Percentiles rank a stretch among this genome's conserved stretches.
Evolutionary conservation across 2,329 filamentous ascomycete species (phyloP).

Genomic region (Ophiostoma ips): DNA sequence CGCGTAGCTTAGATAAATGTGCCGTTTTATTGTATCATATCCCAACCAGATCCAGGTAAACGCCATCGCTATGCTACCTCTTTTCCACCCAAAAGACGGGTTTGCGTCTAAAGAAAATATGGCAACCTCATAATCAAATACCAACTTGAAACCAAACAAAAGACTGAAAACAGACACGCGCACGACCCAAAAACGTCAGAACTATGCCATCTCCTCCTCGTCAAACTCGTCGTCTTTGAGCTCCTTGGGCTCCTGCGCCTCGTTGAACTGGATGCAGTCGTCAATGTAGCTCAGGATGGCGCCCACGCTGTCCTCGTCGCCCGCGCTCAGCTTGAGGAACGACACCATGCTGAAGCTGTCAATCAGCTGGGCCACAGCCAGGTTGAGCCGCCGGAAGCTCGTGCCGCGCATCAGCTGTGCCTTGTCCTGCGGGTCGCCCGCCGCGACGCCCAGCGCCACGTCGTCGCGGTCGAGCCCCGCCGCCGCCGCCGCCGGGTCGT

Average conservation of each 20-base stretch:
- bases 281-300: constrained; percentile 83
- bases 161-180: constrained; percentile 9
- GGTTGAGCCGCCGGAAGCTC: constrained; percentile 71
- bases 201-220: constrained; percentile 17
- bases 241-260: constrained; percentile 83
- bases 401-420: constrained; percentile 64
- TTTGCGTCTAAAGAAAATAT: neutral
- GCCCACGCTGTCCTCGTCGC: constrained; percentile 82
- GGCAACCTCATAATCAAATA: neutral
- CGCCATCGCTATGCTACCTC: constrained; percentile 29
- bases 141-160: neutral
- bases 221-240: constrained; percentile 51
- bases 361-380: constrained; percentile 78
- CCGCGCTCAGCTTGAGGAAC: constrained; percentile 77
- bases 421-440: constrained; percentile 45
- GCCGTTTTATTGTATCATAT: neutral
- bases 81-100: neutral
- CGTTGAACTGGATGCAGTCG: constrained; percentile 84
- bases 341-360: constrained; percentile 98
- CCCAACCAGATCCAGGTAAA: constrained; percentile 15
- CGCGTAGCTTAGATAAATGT: too few species aligned
- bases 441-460: constrained; percentile 14
- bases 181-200: neutral
- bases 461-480: neutral
- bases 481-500: constrained; percentile 46